phyloP scores from a whole-genome alignment of 129 eudicot species.

The Cynara cardunculus region DNA sequence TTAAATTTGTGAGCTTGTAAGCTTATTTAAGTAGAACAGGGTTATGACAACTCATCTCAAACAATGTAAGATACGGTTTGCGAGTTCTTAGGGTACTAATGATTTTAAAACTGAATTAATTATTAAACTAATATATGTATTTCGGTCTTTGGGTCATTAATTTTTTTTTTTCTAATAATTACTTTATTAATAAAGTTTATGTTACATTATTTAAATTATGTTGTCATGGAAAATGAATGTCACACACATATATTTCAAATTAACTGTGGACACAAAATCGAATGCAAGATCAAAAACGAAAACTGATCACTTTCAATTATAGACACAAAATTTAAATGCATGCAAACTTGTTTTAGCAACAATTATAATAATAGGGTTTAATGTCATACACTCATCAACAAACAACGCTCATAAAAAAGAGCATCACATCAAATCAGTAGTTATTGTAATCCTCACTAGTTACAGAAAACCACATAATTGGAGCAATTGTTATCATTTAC shows the following conservation, averaged over 20 bases:
- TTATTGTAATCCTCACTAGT: conserved; percentile 17
- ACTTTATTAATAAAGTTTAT: background rate
- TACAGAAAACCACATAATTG: conserved; percentile 11
- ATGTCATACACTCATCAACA: conserved; percentile 14
- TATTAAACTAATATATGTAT: too few relatives aligned
- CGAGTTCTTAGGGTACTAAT: too few relatives aligned
- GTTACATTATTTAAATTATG: background rate
- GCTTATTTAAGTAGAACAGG: background rate
- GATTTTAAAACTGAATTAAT: too few relatives aligned
- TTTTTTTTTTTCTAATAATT: background rate
- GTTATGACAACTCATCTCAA: background rate
- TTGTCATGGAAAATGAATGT: background rate
- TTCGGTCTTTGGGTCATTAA: too few relatives aligned
- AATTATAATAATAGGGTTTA: background rate
- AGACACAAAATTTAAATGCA: background rate
- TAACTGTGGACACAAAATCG: background rate
- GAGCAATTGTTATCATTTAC: background rate
- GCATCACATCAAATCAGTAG: conserved; percentile 15
- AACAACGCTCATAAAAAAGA: conserved; percentile 6
- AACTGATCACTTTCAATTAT: background rate
- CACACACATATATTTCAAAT: background rate
- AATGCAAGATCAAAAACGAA: background rate
- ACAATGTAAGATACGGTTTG: too few relatives aligned
- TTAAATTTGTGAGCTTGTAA: background rate
- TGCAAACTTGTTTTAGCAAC: conserved; percentile 8